Conservation (phyloP, 805 yeast genomes). For the Metschnikowia similis region DNA sequence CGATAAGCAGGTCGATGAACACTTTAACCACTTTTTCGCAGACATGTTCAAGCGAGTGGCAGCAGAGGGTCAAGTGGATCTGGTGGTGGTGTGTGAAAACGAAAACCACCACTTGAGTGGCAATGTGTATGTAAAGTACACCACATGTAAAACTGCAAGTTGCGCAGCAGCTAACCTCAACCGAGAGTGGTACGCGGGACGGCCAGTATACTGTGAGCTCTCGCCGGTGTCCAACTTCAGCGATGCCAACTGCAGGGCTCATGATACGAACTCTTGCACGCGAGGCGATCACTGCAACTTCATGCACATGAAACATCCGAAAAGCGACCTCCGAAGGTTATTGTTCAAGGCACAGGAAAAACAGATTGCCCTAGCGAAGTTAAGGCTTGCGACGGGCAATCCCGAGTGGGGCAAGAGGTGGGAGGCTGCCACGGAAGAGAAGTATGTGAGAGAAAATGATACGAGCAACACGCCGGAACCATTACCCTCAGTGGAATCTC, state of each 20-base stretch:
- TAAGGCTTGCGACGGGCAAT: conserved; percentile 12
- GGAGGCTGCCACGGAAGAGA: conserved; percentile 13
- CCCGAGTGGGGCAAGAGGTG: conserved; percentile 16
- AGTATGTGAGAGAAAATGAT: conserved; percentile 3
- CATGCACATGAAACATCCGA: conserved; percentile 69
- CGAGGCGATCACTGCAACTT: conserved; percentile 84
- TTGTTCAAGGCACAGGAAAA: conserved; percentile 40
- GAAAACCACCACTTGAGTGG: conserved; percentile 80
- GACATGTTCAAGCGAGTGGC: conserved; percentile 67
- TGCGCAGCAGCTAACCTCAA: conserved; percentile 60
- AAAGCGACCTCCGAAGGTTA: conserved; percentile 35
- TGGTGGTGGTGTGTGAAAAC: conserved; percentile 76
- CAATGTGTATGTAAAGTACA: conserved; percentile 71
- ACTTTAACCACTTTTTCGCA: conserved; percentile 59
- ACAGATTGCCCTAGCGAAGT: conserved; percentile 13
- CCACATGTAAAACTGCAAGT: conserved; percentile 52
- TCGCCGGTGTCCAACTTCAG: conserved; percentile 68
- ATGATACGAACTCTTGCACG: conserved; percentile 59
- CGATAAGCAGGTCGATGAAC: conserved; percentile 37
- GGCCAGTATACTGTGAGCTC: conserved; percentile 76
- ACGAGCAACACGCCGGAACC: not conserved
- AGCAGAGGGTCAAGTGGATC: conserved; percentile 48
- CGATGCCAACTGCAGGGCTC: conserved; percentile 74
- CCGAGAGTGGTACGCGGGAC: conserved; percentile 73
- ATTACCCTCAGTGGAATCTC: not conserved